A percentile compares a stretch with the other conserved stretches of the same genome.
Conservation (phyloP, 1,284 basidiomycete species). For the Flammula alnicola region DNA sequence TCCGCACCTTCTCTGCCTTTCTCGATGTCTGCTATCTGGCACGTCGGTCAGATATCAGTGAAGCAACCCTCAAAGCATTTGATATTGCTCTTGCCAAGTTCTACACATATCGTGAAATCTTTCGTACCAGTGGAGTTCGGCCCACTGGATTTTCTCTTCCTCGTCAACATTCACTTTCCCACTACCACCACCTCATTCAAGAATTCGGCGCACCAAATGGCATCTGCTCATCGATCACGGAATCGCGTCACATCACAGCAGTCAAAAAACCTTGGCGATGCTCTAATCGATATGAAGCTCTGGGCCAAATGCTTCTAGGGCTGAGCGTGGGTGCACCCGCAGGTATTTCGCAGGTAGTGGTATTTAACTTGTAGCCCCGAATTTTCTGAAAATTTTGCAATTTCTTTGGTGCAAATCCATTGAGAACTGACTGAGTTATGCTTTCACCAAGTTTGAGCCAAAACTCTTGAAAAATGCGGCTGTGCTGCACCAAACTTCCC, state of each 20-base stretch:
- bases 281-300: constrained; percentile 30
- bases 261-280: constrained; percentile 38
- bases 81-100: too few relatives aligned
- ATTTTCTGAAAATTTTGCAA: too few relatives aligned
- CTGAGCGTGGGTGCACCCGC: too few relatives aligned
- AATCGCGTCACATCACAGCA: constrained; percentile 35
- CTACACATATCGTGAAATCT: constrained; percentile 36
- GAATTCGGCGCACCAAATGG: constrained; percentile 1
- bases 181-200: background rate
- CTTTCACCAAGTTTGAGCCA: too few relatives aligned
- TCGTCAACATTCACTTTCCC: background rate
- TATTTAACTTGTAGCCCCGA: too few relatives aligned
- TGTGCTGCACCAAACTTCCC: too few relatives aligned
- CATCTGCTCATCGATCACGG: constrained; percentile 34
- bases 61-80: constrained; percentile 26
- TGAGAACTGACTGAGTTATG: too few relatives aligned
- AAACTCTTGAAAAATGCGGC: too few relatives aligned
- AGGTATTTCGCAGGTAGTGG: too few relatives aligned
- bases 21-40: constrained; percentile 42
- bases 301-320: constrained; percentile 39
- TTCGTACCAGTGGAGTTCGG: constrained; percentile 23
- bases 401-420: too few relatives aligned
- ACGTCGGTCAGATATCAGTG: constrained; percentile 25
- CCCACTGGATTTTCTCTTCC: background rate
- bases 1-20: constrained; percentile 31